Evolutionary conservation across 176 grass and related monocot genomes (phyloP), one percentile per base, ranked within the genome.

Genomic region (Carex myosuroides): DNA sequence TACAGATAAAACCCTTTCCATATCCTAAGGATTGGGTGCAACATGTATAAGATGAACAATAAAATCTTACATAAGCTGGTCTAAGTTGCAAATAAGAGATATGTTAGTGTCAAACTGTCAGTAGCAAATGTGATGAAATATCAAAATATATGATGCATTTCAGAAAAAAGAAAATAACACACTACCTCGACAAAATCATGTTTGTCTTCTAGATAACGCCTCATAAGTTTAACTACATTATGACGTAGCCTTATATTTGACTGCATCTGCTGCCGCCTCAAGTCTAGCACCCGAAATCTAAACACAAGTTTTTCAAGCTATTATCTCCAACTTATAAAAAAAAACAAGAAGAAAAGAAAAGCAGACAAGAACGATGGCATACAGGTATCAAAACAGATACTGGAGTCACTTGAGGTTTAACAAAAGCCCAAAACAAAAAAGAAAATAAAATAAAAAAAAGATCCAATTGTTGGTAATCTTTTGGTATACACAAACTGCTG

Each of bases 121-220:
- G 17, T 57, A 57, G 13, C 14, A 76, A 16, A 76, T 18, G 2
- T 17, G 26, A 57, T 14, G 5, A 17, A 57, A 56, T 78, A n/a
- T 78, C 24, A 16, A 33, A 78, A 57, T 78, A 57, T 7, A 57
- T 56, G 6, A 12, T 57, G 21, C 13, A 35, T 42, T 71, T 71
- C 52, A 11, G 2, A 33, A 78, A 81, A 48, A 20, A 37, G 72
- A 12, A 55, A 81, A 65, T 85, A 66, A 20, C 37, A 84, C 56
- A 66, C 86, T 95, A 95, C 96, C 93, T 99, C 96, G 42, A 99
- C 88, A 90, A 99, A 99, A 86, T 93, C 91, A 89, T 95, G 91
- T 83, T 78, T 79, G 88, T 99, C 96, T 86, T 99, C 96, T 83
- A 99, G 85, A 81, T 90, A 99, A 22, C 96, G 93, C 44, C 93